Percentiles rank a stretch among this genome's conserved stretches.
These are phyloP conservation scores for Monosporascus sp. DNA, from an alignment of 2,329 filamentous ascomycete species.

Conservation along the genomic window DNA sequence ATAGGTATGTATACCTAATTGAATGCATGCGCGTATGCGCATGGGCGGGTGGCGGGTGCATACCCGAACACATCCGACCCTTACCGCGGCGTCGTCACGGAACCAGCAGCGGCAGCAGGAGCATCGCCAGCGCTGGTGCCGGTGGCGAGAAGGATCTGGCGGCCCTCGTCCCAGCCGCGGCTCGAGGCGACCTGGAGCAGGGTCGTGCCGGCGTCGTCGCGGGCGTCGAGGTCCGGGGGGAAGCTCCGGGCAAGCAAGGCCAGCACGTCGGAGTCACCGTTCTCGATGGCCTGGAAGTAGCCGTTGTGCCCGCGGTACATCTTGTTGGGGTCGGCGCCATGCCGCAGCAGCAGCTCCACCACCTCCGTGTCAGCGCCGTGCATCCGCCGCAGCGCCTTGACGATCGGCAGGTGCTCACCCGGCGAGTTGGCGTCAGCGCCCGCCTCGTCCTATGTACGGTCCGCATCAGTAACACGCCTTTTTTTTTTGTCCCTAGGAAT, in stretches of 20 bases:
- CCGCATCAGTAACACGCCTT: no score
- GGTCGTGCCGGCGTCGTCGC: conserved; percentile 48
- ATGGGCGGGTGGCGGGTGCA: no score
- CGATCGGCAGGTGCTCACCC: conserved; percentile 65
- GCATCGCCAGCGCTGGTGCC: no score
- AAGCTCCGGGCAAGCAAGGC: conserved; percentile 44
- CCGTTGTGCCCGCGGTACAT: conserved; percentile 63
- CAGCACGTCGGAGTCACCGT: conserved; percentile 52
- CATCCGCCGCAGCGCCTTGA: conserved; percentile 61
- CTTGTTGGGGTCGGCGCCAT: conserved; percentile 63
- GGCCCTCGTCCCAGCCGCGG: conserved; percentile 54
- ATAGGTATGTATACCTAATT: no score
- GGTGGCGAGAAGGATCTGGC: conserved; percentile 35
- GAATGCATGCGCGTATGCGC: no score
- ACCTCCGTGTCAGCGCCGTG: conserved; percentile 52
- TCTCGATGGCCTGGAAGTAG: conserved; percentile 60
- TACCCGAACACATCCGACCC: no score
- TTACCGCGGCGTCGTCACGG: no score
- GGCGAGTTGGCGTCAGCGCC: conserved; percentile 61
- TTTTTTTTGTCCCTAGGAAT: no score
- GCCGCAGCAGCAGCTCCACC: conserved; percentile 56
- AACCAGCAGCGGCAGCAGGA: no score
- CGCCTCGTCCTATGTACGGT: conserved; percentile 38
- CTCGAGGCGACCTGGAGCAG: conserved; percentile 54
- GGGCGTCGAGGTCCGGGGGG: conserved; percentile 45